These are phyloP conservation scores for Rhodofomes roseus DNA, from an alignment of 1,284 basidiomycete genomes.

Conservation along the genomic window DNA sequence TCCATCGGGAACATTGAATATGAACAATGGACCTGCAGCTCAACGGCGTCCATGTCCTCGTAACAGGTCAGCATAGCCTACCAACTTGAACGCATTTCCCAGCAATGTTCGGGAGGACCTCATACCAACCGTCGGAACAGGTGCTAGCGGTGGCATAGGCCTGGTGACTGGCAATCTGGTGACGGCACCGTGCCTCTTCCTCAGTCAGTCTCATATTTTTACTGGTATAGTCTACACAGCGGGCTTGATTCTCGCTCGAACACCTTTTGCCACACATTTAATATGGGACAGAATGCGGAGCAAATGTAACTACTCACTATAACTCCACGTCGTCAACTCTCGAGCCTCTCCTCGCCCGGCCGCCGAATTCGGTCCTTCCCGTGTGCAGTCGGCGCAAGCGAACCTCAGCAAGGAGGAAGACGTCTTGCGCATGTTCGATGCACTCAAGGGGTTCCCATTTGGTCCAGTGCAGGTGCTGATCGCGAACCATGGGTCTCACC, in stretches of 20 bases:
- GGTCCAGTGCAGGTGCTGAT: constrained; percentile 53
- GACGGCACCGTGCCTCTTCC: constrained; percentile 49
- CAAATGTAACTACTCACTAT: constrained; percentile 72
- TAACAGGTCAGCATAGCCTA: constrained; percentile 31
- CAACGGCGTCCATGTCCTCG: constrained; percentile 35
- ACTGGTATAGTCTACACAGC: not conserved
- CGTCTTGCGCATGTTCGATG: constrained; percentile 43
- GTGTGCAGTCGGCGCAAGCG: constrained; percentile 45
- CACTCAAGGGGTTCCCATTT: constrained; percentile 30
- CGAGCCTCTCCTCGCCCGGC: constrained; percentile 36
- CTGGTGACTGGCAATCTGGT: constrained; percentile 52
- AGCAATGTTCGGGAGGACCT: too few species aligned
- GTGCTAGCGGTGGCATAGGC: constrained; percentile 68
- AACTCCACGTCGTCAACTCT: constrained; percentile 51
- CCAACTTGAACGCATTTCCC: too few species aligned
- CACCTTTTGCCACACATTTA: not conserved
- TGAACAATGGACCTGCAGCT: constrained; percentile 34
- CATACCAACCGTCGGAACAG: constrained; percentile 25
- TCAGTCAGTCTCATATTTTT: constrained; percentile 37
- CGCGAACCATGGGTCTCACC: constrained; percentile 66
- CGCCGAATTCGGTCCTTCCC: constrained; percentile 32
- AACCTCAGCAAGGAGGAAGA: constrained; percentile 55
- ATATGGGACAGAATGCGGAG: constrained; percentile 58
- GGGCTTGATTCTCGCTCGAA: not conserved
- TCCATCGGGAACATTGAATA: not conserved